Conservation (phyloP, 805 yeast genomes). For the Vanderwaltozyma yarrowii region DNA sequence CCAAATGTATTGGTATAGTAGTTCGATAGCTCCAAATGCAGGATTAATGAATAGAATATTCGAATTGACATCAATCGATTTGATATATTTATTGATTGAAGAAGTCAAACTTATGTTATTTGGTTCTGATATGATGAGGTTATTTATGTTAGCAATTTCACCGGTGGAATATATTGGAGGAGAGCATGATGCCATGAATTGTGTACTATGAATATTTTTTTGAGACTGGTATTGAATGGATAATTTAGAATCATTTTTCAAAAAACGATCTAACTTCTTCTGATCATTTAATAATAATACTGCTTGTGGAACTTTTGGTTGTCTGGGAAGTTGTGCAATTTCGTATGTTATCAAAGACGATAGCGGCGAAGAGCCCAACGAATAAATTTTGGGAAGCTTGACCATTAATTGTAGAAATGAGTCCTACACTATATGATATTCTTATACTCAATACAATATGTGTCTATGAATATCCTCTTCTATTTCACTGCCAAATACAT, state of each 20-base stretch:
- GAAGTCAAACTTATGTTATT: constrained; percentile 44
- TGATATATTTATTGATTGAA: constrained; percentile 40
- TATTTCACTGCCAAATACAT: too few species aligned
- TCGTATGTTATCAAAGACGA: constrained; percentile 35
- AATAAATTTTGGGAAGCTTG: constrained; percentile 28
- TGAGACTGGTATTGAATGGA: constrained; percentile 19
- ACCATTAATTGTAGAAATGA: constrained; percentile 15
- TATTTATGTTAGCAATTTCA: constrained; percentile 30
- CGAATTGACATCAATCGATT: constrained; percentile 35
- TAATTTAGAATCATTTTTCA: constrained; percentile 32
- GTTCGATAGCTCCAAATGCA: constrained; percentile 56
- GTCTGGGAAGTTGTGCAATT: constrained; percentile 32
- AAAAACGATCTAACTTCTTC: constrained; percentile 33
- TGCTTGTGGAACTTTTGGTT: constrained; percentile 31
- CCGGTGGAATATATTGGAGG: constrained; percentile 26
- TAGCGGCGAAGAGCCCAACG: constrained; percentile 37
- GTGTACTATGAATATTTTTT: constrained; percentile 5
- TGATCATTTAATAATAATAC: constrained; percentile 35
- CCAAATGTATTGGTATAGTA: constrained; percentile 45
- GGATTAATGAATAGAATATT: constrained; percentile 58
- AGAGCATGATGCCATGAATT: constrained; percentile 26
- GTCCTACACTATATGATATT: too few species aligned
- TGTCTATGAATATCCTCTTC: too few species aligned
- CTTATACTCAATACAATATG: too few species aligned
- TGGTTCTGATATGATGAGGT: constrained; percentile 49